Conservation (phyloP, 2,329 filamentous ascomycete species). For the Calonectria crousiana region DNA sequence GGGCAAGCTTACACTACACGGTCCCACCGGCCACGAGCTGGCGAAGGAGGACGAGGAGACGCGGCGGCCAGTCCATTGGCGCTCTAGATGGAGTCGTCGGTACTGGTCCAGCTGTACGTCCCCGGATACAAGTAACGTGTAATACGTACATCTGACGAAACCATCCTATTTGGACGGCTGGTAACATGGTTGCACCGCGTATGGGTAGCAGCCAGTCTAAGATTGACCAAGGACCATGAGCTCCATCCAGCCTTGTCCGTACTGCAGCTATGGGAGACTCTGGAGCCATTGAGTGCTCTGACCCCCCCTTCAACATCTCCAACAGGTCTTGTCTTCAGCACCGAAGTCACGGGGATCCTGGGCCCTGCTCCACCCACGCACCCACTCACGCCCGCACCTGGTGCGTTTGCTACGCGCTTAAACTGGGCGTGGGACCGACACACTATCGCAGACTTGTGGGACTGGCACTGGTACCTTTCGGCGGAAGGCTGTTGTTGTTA, state of each 20-base stretch:
- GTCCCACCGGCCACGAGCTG: slow-evolving; percentile 39
- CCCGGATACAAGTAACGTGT: not conserved
- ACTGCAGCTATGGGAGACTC: slow-evolving; percentile 6
- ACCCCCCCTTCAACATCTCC: slow-evolving; percentile 27
- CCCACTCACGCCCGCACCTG: slow-evolving; percentile 42
- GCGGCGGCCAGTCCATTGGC: slow-evolving; percentile 27
- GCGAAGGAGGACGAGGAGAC: slow-evolving; percentile 21
- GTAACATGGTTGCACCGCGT: slow-evolving; percentile 10
- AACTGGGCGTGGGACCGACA: slow-evolving; percentile 26
- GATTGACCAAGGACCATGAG: slow-evolving; percentile 25
- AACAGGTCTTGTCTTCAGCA: slow-evolving; percentile 28
- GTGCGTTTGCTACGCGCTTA: slow-evolving; percentile 38
- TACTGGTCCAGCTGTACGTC: slow-evolving; percentile 5
- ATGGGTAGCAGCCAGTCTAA: slow-evolving; percentile 17
- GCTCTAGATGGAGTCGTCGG: not conserved
- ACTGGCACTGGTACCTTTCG: slow-evolving; percentile 12
- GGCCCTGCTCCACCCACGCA: slow-evolving; percentile 33
- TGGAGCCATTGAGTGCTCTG: slow-evolving; percentile 29
- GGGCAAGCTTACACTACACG: slow-evolving; percentile 27
- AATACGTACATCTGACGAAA: not conserved
- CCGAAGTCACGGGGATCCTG: slow-evolving; percentile 32
- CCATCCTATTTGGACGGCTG: slow-evolving; percentile 1
- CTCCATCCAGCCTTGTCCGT: slow-evolving; percentile 21
- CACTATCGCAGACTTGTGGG: slow-evolving; percentile 18
- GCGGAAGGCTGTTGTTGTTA: not conserved